phyloP scores from a whole-genome alignment of 208 protist genomes.

The Trypanosoma theileri region DNA sequence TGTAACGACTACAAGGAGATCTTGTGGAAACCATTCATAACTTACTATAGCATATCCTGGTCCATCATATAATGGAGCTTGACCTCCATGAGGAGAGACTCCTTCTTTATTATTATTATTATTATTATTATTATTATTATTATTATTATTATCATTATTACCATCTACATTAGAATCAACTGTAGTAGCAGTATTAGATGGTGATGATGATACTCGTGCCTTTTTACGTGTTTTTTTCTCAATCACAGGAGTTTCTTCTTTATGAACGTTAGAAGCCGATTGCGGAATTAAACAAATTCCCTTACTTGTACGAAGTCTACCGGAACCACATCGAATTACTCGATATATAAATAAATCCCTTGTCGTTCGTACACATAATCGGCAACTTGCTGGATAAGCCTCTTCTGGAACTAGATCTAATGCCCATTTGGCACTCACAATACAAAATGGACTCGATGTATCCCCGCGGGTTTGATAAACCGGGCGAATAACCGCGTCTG shows the following conservation, averaged over 20 bases:
- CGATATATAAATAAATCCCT: slow-evolving; percentile 70
- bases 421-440: slow-evolving; percentile 64
- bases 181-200: background rate
- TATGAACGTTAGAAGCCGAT: background rate
- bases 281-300: slow-evolving; percentile 20
- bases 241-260: background rate
- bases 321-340: slow-evolving; percentile 44
- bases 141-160: background rate
- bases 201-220: background rate
- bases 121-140: background rate
- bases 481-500: slow-evolving; percentile 31
- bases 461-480: background rate
- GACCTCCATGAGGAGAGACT: background rate
- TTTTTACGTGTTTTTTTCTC: slow-evolving; percentile 10
- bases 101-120: background rate
- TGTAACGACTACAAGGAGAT: slow-evolving; percentile 62
- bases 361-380: slow-evolving; percentile 67
- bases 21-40: slow-evolving; percentile 60
- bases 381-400: slow-evolving; percentile 58
- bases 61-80: background rate
- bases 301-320: slow-evolving; percentile 10
- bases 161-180: background rate
- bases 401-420: slow-evolving; percentile 44
- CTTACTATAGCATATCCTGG: slow-evolving; percentile 29
- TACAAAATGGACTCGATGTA: background rate